Percentiles rank a stretch among this genome's conserved stretches.
phyloP scores from a whole-genome alignment of 139 green algal species.

The Picochlorum sp. region DNA sequence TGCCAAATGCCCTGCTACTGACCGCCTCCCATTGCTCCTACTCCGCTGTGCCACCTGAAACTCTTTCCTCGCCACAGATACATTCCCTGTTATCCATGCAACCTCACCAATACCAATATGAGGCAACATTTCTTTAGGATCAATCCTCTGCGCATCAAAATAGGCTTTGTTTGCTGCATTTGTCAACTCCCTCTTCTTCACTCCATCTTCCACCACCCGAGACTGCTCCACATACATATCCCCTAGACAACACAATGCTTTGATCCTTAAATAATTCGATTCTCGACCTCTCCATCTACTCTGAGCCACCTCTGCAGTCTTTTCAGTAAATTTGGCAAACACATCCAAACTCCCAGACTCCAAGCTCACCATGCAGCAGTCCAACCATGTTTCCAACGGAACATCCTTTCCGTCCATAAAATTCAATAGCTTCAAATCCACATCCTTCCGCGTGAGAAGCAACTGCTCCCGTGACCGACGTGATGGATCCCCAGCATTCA shows the following conservation, averaged over 20 bases:
- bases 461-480: neutral
- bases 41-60: slow-evolving; percentile 34
- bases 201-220: slow-evolving; percentile 23
- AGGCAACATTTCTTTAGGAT: slow-evolving; percentile 55
- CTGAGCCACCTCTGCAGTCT: slow-evolving; percentile 20
- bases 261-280: slow-evolving; percentile 55
- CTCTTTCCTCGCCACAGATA: slow-evolving; percentile 13
- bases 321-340: slow-evolving; percentile 33
- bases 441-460: neutral
- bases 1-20: slow-evolving; percentile 49
- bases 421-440: slow-evolving; percentile 1
- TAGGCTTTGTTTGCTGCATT: slow-evolving; percentile 28
- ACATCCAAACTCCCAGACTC: slow-evolving; percentile 27
- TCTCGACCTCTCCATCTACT: slow-evolving; percentile 26
- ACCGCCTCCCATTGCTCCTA: slow-evolving; percentile 43
- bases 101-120: slow-evolving; percentile 47
- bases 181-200: slow-evolving; percentile 16
- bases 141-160: slow-evolving; percentile 23
- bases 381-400: slow-evolving; percentile 59
- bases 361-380: slow-evolving; percentile 60
- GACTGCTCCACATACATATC: slow-evolving; percentile 42
- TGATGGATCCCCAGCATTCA: no score
- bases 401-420: slow-evolving; percentile 37
- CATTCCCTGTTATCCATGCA: neutral
- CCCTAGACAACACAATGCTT: slow-evolving; percentile 61